Base-by-base conservation (phyloP, 169 alveolate species). In the Eimeria sp. region DNA sequence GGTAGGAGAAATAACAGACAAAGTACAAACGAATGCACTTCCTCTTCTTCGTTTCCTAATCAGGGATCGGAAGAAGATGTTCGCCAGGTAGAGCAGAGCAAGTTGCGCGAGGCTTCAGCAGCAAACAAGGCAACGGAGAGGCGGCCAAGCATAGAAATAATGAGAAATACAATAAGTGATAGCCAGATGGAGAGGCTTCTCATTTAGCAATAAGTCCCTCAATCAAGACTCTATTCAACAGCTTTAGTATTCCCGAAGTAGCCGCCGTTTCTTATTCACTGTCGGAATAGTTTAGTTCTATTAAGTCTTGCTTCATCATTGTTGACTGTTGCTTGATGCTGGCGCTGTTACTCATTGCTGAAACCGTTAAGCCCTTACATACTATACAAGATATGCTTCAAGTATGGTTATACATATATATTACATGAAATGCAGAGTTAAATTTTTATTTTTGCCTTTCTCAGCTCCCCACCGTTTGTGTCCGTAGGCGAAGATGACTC, bases 401-500 rank as follows among this genome's bases (percentile, higher is more conserved):
- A 43, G 4, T 43, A 43, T 43, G 49, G 9, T 3, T 43, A 43
- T 43, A 43, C 49, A 43, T 43, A 4, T 43, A 43, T 43, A 4
- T 4, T 4, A 43, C 49, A 27, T 49, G 14, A 27, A 52, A n/a
- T 1, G 54, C 90, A 20, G 10, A 4, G 64, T 20, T 52, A 78
- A 78, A 4, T 6, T 13, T 46, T 8, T 64, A 27, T 52, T 78
- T 78, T 30, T 37, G 20, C 8, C 49, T 4, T 4, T 0, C 49
- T 23, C 89, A 0, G 13, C 37, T n/a, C 20, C 72, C 64, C 68
- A 93, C 96, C 96, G n/a, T 56, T 85, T 88, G 80, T 83, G 88
- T 56, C 82, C 78, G 96, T 93, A 93, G 68, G 49, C 90, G 88
- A 93, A 93, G 68, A 93, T 80, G 37, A 93, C 85, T 14, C 96